Percentiles rank a stretch among this genome's conserved stretches.
These are phyloP conservation scores for Cyclaneusma minus DNA, from an alignment of 2,329 filamentous ascomycete genomes.

Conservation along the genomic window DNA sequence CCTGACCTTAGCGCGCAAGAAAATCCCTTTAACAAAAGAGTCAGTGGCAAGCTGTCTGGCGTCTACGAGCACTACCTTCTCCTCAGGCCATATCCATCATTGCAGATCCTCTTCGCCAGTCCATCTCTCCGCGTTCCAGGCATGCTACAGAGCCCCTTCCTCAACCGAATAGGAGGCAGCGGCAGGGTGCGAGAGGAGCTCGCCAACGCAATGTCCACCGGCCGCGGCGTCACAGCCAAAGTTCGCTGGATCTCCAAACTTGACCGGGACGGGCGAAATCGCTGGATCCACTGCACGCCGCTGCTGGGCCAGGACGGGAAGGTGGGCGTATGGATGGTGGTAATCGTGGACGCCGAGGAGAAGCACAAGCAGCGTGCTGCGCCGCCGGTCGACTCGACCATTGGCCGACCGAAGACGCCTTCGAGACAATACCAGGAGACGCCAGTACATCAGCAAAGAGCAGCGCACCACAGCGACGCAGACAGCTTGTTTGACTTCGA, in stretches of 20 bases:
- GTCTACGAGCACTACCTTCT: slow-evolving; percentile 44
- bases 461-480: no score
- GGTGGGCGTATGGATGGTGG: slow-evolving; percentile 67
- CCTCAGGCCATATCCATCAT: slow-evolving; percentile 46
- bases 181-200: slow-evolving; percentile 30
- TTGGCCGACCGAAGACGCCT: no score
- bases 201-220: slow-evolving; percentile 44
- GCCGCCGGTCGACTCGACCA: no score
- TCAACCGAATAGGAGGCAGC: slow-evolving; percentile 36
- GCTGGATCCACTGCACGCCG: slow-evolving; percentile 69
- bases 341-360: slow-evolving; percentile 52
- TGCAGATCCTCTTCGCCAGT: slow-evolving; percentile 54
- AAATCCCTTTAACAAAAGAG: slow-evolving; percentile 5
- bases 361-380: no score
- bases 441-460: no score
- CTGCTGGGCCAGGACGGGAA: slow-evolving; percentile 48
- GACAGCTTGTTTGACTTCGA: no score
- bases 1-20: slow-evolving; percentile 7
- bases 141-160: slow-evolving; percentile 45
- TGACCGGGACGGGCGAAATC: slow-evolving; percentile 36
- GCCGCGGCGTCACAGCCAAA: slow-evolving; percentile 58
- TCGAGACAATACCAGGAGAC: no score
- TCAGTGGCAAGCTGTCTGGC: slow-evolving; percentile 21
- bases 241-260: slow-evolving; percentile 49
- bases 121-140: slow-evolving; percentile 51